Conservation (phyloP, 2,329 filamentous ascomycete genomes). For the Volutella citrinella region DNA sequence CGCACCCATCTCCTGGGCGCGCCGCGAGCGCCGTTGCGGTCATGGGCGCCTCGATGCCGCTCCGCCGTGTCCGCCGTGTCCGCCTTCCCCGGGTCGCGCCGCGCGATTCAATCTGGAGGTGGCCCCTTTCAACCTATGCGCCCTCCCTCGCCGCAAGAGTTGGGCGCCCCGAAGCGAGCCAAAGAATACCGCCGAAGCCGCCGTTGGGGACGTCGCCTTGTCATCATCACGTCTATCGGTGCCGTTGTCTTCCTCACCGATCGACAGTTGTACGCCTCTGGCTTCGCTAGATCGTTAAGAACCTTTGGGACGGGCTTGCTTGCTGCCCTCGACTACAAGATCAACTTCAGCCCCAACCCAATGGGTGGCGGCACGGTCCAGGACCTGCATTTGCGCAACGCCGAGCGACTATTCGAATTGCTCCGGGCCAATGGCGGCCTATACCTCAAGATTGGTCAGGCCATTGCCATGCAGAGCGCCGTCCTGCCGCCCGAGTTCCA, state of each 20-base stretch:
- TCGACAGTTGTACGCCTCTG: conserved; percentile 72
- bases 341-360: conserved; percentile 86
- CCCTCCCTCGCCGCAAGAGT: conserved; percentile 74
- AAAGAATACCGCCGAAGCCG: conserved; percentile 68
- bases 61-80: conserved; percentile 25
- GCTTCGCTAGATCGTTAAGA: conserved; percentile 71
- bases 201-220: conserved; percentile 74
- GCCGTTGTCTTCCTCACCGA: conserved; percentile 69
- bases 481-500: conserved; percentile 92
- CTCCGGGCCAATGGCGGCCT: conserved; percentile 84
- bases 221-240: conserved; percentile 57
- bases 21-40: conserved; percentile 22
- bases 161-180: conserved; percentile 68
- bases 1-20: too few species aligned
- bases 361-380: conserved; percentile 69
- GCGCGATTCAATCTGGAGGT: conserved; percentile 29
- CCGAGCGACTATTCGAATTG: conserved; percentile 77
- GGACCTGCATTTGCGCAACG: conserved; percentile 80
- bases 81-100: conserved; percentile 49
- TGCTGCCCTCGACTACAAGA: conserved; percentile 89
- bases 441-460: conserved; percentile 97
- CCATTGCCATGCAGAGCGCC: conserved; percentile 96
- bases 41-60: conserved; percentile 14
- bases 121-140: conserved; percentile 61
- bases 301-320: conserved; percentile 79